Evolutionary conservation across 2,329 filamentous ascomycete genomes (phyloP).

Genomic region (Aureobasidium sp.): DNA sequence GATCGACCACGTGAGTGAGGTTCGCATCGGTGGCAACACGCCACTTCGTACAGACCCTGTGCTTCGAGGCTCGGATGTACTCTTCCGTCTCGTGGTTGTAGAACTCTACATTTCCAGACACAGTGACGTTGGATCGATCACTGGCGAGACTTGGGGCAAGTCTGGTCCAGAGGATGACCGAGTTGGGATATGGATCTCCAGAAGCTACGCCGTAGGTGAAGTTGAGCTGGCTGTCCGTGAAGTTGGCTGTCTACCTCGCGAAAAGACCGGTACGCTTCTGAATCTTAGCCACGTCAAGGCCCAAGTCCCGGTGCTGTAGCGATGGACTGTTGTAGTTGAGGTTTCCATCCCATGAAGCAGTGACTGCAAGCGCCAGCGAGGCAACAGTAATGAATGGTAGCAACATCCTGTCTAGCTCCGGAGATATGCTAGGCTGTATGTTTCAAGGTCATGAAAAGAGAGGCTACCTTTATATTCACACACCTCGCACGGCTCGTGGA

Average conservation of each 20-base stretch:
- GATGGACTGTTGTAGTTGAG: slow-evolving; percentile 1
- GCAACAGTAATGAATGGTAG: neutral
- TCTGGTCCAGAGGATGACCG: slow-evolving; percentile 38
- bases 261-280: neutral
- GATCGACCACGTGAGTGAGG: slow-evolving; percentile 43
- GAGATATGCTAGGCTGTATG: too few species aligned
- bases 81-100: slow-evolving; percentile 47
- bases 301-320: slow-evolving; percentile 1
- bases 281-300: neutral
- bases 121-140: slow-evolving; percentile 40
- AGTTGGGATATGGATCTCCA: slow-evolving; percentile 40
- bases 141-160: slow-evolving; percentile 34
- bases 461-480: too few species aligned
- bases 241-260: slow-evolving; percentile 24
- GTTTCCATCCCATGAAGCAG: slow-evolving; percentile 4
- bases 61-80: slow-evolving; percentile 49
- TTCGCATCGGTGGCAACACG: slow-evolving; percentile 48
- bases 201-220: slow-evolving; percentile 56
- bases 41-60: slow-evolving; percentile 61
- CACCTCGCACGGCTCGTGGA: too few species aligned
- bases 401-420: neutral
- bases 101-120: slow-evolving; percentile 49
- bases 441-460: too few species aligned
- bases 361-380: neutral
- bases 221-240: slow-evolving; percentile 44